These are phyloP conservation scores for Metschnikowia cubensis DNA, from an alignment of 805 yeast species.

Conservation along the genomic window DNA sequence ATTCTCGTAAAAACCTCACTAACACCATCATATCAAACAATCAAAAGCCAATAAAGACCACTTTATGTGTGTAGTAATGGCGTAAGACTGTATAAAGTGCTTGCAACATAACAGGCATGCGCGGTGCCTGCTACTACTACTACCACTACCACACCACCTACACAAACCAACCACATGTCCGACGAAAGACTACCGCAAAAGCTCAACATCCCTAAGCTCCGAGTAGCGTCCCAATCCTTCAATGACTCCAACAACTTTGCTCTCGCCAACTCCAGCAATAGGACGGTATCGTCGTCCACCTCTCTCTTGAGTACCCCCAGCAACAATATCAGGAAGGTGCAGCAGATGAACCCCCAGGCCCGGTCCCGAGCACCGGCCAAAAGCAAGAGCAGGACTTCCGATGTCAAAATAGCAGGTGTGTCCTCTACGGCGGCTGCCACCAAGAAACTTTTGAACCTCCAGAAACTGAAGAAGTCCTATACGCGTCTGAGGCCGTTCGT, in stretches of 20 bases:
- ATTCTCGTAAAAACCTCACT: too few relatives aligned
- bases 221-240: slow-evolving; percentile 14
- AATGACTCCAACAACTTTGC: slow-evolving; percentile 12
- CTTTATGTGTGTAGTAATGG: too few relatives aligned
- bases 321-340: slow-evolving; percentile 34
- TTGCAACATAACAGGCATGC: not conserved
- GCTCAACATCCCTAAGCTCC: slow-evolving; percentile 14
- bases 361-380: slow-evolving; percentile 5
- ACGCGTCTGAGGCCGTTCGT: slow-evolving; percentile 21
- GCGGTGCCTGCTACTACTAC: not conserved
- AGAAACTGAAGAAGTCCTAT: slow-evolving; percentile 31
- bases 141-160: not conserved
- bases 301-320: slow-evolving; percentile 42
- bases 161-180: slow-evolving; percentile 8
- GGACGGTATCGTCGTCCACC: slow-evolving; percentile 36
- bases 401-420: slow-evolving; percentile 6
- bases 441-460: slow-evolving; percentile 36
- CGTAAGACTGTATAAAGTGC: too few relatives aligned
- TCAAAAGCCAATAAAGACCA: too few relatives aligned
- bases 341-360: slow-evolving; percentile 19
- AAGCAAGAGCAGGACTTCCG: slow-evolving; percentile 6
- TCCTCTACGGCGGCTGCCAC: slow-evolving; percentile 22
- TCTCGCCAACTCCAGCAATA: slow-evolving; percentile 19
- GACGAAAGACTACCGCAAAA: slow-evolving; percentile 11
- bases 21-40: too few relatives aligned